Evolutionary conservation across 495 filamentous ascomycete genomes (phyloP), one percentile per base, ranked within the genome.

Genomic region (Friedmanniomyces simplex): DNA sequence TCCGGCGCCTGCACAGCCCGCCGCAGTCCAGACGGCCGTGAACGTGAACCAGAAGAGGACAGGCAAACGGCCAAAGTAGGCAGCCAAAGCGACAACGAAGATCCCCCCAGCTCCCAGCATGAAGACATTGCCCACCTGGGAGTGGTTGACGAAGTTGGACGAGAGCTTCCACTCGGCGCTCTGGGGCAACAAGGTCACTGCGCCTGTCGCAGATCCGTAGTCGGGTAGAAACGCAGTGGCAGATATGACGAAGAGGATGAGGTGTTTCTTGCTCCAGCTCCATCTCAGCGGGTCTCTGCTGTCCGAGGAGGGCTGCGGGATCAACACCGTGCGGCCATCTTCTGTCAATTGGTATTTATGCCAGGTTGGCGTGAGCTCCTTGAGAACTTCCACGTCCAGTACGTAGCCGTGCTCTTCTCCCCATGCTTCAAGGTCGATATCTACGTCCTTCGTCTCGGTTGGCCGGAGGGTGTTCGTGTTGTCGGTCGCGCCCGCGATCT

Each of bases 281-380:
- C 81, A 85, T 62, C 83, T 84, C 32, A 86, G 68, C 0, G 81
- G 81, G 60, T 85, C 82, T 49, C 78, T 70, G 0, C 74, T 71
- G 52, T 81, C 76, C 48, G 71, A 68, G 53, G 71, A 75, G 1
- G 82, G 82, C 66, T 85, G 80, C 0, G 82, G 82, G 45, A 83
- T 81, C 10, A 84, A 70, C 36, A 81, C 69, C 0, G 74, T 80
- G 25, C 72, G 65, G 18, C 65, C 68, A 52, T 69, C 68, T 34
- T 57, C 57, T 13, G 65, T 60, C 22, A 65, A 52, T 50, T 61
- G 54, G 25, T 62, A 58, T 13, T 63, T 52, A 2, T 57, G 30
- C 25, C 57, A 56, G 14, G 25, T 56, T 11, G 55, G 36, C n/a
- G 56, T 55, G 30, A 59, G 21, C 13, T 41, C 57, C 21, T 60